These are phyloP conservation scores for Tritrichomonas musculus DNA, from an alignment of 208 protist species.

Conservation along the genomic window DNA sequence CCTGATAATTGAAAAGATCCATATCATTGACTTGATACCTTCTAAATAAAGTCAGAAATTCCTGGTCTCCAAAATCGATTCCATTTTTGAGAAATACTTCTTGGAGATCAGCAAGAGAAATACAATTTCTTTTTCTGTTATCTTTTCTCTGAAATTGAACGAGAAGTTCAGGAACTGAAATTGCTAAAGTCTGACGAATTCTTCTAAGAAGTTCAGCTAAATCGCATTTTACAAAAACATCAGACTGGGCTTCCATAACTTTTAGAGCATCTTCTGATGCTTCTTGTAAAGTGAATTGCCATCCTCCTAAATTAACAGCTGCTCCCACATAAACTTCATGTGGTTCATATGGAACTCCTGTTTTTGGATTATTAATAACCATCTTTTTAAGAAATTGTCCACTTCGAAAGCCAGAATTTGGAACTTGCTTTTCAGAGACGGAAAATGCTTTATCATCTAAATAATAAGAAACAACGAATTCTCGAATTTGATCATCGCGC, in stretches of 20 bases:
- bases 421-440: neutral
- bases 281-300: slow-evolving; percentile 9
- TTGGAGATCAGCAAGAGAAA: neutral
- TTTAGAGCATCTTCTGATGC: neutral
- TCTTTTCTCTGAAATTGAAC: neutral
- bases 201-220: neutral
- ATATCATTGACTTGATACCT: neutral
- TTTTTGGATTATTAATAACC: neutral
- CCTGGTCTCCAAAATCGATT: neutral
- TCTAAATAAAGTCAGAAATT: slow-evolving; percentile 9
- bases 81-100: neutral
- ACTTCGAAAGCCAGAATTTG: neutral
- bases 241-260: neutral
- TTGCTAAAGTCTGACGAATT: neutral
- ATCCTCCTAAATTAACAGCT: neutral
- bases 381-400: neutral
- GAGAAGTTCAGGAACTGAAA: neutral
- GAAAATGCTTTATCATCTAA: neutral
- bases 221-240: neutral
- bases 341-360: neutral
- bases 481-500: neutral
- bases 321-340: neutral
- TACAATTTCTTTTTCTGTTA: neutral
- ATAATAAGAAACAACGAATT: neutral
- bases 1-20: neutral